Conservation (phyloP, 2,329 filamentous ascomycete species). For the Colletotrichum tofieldiae region DNA sequence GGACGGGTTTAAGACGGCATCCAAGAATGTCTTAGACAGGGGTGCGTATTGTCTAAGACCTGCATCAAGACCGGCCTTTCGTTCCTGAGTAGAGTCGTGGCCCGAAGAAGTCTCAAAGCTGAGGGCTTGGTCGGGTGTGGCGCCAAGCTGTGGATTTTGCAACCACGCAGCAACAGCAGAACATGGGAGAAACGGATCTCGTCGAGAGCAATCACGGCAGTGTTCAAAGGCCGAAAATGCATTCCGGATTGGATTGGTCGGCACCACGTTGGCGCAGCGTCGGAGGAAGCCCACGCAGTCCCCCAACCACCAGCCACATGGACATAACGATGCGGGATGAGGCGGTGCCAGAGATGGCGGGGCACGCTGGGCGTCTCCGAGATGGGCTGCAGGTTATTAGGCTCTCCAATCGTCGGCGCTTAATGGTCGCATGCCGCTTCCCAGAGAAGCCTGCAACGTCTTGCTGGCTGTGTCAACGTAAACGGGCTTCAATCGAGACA, state of each 20-base stretch:
- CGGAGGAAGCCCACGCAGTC: background rate
- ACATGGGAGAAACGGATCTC: background rate
- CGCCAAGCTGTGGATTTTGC: conserved; percentile 1
- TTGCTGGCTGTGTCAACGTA: conserved; percentile 21
- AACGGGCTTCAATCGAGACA: too few species aligned
- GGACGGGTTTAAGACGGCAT: conserved; percentile 16
- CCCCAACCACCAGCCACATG: conserved; percentile 16
- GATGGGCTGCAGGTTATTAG: conserved; percentile 7
- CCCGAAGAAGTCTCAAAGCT: conserved; percentile 6
- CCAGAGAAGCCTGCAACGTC: conserved; percentile 24
- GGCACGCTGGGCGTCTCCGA: conserved; percentile 17
- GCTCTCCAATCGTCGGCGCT: conserved; percentile 9
- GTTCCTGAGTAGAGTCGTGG: conserved; percentile 25
- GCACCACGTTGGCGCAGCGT: background rate
- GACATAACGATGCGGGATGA: conserved; percentile 16
- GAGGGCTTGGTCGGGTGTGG: background rate
- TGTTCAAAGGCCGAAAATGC: background rate
- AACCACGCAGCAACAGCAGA: background rate
- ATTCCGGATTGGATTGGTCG: conserved; percentile 3
- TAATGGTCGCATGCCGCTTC: background rate
- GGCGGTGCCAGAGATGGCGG: conserved; percentile 32
- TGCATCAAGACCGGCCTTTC: conserved; percentile 23
- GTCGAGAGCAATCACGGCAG: background rate
- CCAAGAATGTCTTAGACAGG: conserved; percentile 28
- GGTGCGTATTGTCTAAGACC: conserved; percentile 34